phyloP scores from a whole-genome alignment of 192 early-diverging fungal genomes.

The Tieghemiomyces parasiticus region DNA sequence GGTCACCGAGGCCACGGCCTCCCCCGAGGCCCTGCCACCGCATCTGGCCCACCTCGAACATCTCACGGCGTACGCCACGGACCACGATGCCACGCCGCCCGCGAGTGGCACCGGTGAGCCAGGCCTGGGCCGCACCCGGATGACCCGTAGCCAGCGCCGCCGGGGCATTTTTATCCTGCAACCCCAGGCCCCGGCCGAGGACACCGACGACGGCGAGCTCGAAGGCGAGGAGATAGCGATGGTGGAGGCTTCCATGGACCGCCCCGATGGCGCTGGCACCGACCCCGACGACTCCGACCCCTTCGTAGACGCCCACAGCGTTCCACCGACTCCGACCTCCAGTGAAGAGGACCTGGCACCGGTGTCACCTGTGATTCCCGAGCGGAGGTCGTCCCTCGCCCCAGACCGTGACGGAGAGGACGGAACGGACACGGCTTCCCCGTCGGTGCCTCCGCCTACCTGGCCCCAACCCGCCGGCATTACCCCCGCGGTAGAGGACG shows the following conservation, averaged over 20 bases:
- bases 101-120: too few relatives aligned
- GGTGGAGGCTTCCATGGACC: neutral
- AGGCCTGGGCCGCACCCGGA: neutral
- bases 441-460: too few relatives aligned
- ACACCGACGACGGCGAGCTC: neutral
- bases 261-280: neutral
- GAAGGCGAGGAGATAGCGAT: too few relatives aligned
- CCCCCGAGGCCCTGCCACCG: neutral
- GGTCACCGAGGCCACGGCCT: neutral
- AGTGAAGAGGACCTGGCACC: neutral
- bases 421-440: too few relatives aligned
- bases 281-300: neutral
- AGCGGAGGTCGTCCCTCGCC: too few relatives aligned
- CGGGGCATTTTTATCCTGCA: constrained; percentile 6
- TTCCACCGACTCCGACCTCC: neutral
- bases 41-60: constrained; percentile 10
- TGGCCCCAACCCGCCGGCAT: too few relatives aligned
- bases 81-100: too few relatives aligned
- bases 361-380: neutral
- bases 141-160: constrained; percentile 11
- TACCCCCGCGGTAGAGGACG: too few relatives aligned
- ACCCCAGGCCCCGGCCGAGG: neutral
- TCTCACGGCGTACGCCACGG: neutral
- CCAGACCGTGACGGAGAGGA: too few relatives aligned
- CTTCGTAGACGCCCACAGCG: neutral